phyloP scores from a whole-genome alignment of 2,329 filamentous ascomycete species.

The Myotisia sp. region DNA sequence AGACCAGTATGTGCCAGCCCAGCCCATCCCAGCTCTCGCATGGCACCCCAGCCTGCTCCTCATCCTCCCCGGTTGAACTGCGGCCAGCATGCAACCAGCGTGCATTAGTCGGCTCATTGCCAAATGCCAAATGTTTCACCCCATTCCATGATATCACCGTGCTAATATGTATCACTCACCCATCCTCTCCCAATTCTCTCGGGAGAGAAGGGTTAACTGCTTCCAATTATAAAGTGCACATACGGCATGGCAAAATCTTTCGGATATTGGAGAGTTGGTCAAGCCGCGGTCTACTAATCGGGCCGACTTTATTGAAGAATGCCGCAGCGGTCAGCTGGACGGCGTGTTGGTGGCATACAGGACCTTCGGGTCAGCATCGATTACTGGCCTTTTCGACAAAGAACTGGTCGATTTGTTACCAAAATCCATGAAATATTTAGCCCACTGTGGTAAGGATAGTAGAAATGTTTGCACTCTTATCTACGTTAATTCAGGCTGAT shows the following conservation, averaged over 20 bases:
- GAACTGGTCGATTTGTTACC: conserved; percentile 47
- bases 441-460: conserved; percentile 25
- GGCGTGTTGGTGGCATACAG: conserved; percentile 53
- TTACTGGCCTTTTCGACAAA: conserved; percentile 57
- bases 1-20: conserved; percentile 42
- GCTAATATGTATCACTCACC: too few relatives aligned
- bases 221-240: conserved; percentile 9
- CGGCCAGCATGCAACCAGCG: too few relatives aligned
- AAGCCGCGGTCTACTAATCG: conserved; percentile 47
- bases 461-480: neutral
- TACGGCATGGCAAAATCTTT: conserved; percentile 9
- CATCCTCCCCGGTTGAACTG: too few relatives aligned
- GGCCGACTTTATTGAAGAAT: conserved; percentile 55
- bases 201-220: neutral
- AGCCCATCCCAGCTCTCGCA: too few relatives aligned
- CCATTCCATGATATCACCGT: too few relatives aligned
- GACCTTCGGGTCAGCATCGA: conserved; percentile 49
- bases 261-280: conserved; percentile 49
- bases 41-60: too few relatives aligned
- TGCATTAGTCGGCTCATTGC: too few relatives aligned
- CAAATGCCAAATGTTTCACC: too few relatives aligned
- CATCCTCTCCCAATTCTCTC: conserved; percentile 2
- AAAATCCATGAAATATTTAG: conserved; percentile 24
- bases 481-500: too few relatives aligned
- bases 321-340: conserved; percentile 49